Percentiles rank a stretch among this genome's conserved stretches.
These are phyloP conservation scores for Penicillium arizonense DNA, from an alignment of 495 filamentous ascomycete species.

Conservation along the genomic window DNA sequence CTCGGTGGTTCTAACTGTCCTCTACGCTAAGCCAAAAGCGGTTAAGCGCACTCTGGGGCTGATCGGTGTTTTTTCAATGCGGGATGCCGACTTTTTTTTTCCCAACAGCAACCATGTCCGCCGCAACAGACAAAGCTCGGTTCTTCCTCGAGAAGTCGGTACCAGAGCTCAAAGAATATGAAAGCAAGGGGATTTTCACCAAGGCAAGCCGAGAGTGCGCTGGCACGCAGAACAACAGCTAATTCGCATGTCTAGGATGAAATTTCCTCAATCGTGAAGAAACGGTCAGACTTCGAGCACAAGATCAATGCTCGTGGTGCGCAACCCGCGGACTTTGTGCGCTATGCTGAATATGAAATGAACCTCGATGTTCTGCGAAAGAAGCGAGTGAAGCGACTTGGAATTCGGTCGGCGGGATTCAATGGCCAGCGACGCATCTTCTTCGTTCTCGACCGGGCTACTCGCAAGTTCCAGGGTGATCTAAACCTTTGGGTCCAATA, in stretches of 20 bases:
- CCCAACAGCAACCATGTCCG: constrained; percentile 59
- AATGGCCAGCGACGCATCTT: constrained; percentile 80
- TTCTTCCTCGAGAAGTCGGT: constrained; percentile 91
- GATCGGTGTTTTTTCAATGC: constrained; percentile 29
- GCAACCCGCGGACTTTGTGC: constrained; percentile 71
- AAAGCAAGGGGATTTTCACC: constrained; percentile 83
- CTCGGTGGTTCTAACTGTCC: constrained; percentile 23
- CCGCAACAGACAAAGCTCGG: constrained; percentile 86
- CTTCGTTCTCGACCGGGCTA: constrained; percentile 83
- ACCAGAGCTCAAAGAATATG: constrained; percentile 84
- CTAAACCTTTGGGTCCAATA: constrained; percentile 89
- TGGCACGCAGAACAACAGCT: constrained; percentile 7
- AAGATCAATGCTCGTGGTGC: constrained; percentile 78
- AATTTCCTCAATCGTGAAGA: constrained; percentile 81
- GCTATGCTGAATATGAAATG: constrained; percentile 89
- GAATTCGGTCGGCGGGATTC: constrained; percentile 61
- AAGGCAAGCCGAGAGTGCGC: constrained; percentile 45
- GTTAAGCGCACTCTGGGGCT: constrained; percentile 15
- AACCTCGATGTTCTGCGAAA: constrained; percentile 79
- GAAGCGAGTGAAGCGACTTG: constrained; percentile 77
- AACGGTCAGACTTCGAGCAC: constrained; percentile 92
- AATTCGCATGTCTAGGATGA: constrained; percentile 59
- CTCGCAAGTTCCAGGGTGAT: constrained; percentile 80
- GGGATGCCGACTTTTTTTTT: constrained; percentile 39
- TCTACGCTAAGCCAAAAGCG: constrained; percentile 17